These are phyloP conservation scores for Penicillium sp. DNA, from an alignment of 2,329 filamentous ascomycete species.

Conservation along the genomic window DNA sequence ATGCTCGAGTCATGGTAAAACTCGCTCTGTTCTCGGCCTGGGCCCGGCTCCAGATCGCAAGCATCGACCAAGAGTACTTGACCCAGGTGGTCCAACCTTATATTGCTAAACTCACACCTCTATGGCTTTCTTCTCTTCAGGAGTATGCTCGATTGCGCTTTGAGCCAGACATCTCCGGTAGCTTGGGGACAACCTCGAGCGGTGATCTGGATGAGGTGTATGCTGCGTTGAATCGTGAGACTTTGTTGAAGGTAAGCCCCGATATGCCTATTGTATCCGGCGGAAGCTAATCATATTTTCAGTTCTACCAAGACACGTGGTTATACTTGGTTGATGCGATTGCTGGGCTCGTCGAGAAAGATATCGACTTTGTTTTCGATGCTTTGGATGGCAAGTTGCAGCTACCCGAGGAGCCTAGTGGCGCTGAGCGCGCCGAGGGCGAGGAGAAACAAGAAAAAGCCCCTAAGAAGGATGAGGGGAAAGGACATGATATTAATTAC, in stretches of 20 bases:
- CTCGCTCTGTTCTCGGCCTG: constrained; percentile 96
- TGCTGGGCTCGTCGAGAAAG: constrained; percentile 93
- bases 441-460: constrained; percentile 27
- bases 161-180: constrained; percentile 95
- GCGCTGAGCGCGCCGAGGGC: neutral
- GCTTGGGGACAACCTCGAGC: constrained; percentile 75
- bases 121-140: constrained; percentile 89
- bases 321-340: constrained; percentile 95
- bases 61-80: constrained; percentile 85
- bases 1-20: constrained; percentile 97
- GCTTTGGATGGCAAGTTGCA: constrained; percentile 79
- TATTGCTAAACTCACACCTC: constrained; percentile 81
- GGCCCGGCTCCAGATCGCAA: constrained; percentile 95
- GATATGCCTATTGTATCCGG: neutral
- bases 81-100: constrained; percentile 86
- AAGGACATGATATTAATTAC: constrained; percentile 86
- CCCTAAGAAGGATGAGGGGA: constrained; percentile 44
- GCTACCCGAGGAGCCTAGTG: constrained; percentile 32
- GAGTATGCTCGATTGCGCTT: constrained; percentile 93
- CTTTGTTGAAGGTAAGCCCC: constrained; percentile 65
- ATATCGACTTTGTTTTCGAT: constrained; percentile 96
- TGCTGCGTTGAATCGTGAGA: constrained; percentile 90
- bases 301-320: constrained; percentile 97
- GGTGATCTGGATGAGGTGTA: constrained; percentile 92
- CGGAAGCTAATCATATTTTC: neutral